Evolutionary conservation across 2,329 filamentous ascomycete genomes (phyloP), one percentile per base, ranked within the genome.

Genomic region (Talaromyces sp.): DNA sequence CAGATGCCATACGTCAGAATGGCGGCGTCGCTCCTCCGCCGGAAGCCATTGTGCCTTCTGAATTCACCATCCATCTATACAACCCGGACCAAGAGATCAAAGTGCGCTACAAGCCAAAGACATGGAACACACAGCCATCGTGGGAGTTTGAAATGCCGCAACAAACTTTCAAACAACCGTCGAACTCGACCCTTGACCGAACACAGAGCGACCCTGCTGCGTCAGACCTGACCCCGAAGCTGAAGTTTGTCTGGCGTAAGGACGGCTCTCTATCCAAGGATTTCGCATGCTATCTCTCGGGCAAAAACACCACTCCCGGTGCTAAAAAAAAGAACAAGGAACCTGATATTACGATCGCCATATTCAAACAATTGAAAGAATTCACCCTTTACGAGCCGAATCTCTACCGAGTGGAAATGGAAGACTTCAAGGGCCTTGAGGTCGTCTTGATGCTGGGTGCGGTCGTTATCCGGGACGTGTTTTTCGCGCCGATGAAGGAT

Each of bases 101-200:
- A 0, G 84, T 98, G 40, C 87, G 84, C 68, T 72, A 79, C 65
- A 86, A 89, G 67, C 83, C 88, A 47, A 89, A 90, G 36, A 87
- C 88, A 64, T 96, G 92, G 89, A 92, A 89, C 64, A 89, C 87
- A 63, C 88, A 87, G 14, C 87, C 92, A 58, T 85, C 86, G 59
- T 99, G 94, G 89, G 91, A 95, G 66, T 98, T 99, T 76, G 91
- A 94, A 74, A 88, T 99, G 77, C 95, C 95, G 0, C 87, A 93
- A 71, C 88, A 87, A 63, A 90, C 88, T 30, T 99, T 99, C 74
- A 86, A 89, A 33, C 81, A 87, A 60, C 95, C 95, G 0, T 96
- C 90, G 12, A 80, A 83, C 0, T 95, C 91, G 44, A 84, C 85
- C 56, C 81, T 99, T 52, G 95, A 98, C 72, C 86, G 88, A 56